phyloP scores from a whole-genome alignment of 352 stramenopile species.

The Phytophthora cactorum region DNA sequence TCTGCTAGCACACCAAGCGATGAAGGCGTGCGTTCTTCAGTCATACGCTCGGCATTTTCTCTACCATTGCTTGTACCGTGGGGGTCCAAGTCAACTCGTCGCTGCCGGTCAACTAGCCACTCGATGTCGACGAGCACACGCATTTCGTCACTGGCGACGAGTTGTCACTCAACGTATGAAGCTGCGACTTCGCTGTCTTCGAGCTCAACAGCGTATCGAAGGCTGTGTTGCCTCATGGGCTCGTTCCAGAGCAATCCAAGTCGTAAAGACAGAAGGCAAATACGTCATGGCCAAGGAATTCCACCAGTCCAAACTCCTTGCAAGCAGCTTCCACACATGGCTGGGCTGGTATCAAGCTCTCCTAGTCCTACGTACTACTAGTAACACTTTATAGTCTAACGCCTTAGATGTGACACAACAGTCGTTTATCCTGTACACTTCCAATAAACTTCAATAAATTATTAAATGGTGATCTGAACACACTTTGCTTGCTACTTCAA shows the following conservation, averaged over 20 bases:
- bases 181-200: conserved; percentile 20
- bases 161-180: conserved; percentile 20
- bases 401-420: background rate
- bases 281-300: conserved; percentile 57
- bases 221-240: conserved; percentile 4
- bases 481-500: no score
- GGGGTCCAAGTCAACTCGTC: conserved; percentile 29
- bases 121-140: conserved; percentile 20
- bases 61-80: conserved; percentile 25
- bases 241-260: conserved; percentile 9
- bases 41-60: conserved; percentile 30
- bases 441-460: no score
- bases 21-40: conserved; percentile 35
- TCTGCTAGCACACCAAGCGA: conserved; percentile 24
- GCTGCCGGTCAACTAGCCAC: conserved; percentile 17
- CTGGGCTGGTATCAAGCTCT: conserved; percentile 17
- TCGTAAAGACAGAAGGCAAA: conserved; percentile 49
- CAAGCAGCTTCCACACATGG: conserved; percentile 25
- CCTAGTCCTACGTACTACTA: background rate
- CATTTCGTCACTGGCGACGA: conserved; percentile 23
- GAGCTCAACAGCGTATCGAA: conserved; percentile 19
- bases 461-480: no score
- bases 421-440: no score
- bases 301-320: conserved; percentile 37
- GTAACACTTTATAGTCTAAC: background rate